Percentiles rank a stretch among this genome's conserved stretches.
phyloP scores from a whole-genome alignment of 1,284 basidiomycete species.

The Moesziomyces parantarcticus region DNA sequence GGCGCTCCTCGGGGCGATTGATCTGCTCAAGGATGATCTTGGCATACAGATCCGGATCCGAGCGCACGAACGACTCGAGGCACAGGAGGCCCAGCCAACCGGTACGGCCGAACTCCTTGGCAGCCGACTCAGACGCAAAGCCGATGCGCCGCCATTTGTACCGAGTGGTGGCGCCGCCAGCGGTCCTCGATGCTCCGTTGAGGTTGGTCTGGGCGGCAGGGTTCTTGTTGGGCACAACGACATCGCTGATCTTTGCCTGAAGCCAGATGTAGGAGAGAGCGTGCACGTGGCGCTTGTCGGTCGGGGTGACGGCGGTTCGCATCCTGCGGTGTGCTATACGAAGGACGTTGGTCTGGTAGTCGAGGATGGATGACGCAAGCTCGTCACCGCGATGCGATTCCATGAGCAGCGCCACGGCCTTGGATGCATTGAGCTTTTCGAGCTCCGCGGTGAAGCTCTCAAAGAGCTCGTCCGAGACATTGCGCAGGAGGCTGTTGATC shows the following conservation, averaged over 20 bases:
- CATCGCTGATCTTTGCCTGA: constrained; percentile 56
- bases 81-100: constrained; percentile 78
- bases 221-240: constrained; percentile 72
- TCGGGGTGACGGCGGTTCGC: constrained; percentile 74
- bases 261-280: constrained; percentile 63
- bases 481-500: constrained; percentile 86
- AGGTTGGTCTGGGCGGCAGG: constrained; percentile 70
- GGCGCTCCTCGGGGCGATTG: constrained; percentile 78
- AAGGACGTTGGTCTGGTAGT: constrained; percentile 89
- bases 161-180: constrained; percentile 68
- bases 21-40: constrained; percentile 88
- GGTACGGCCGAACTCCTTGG: constrained; percentile 82
- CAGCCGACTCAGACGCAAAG: constrained; percentile 81
- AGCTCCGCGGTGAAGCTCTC: constrained; percentile 81
- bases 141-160: constrained; percentile 83
- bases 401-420: constrained; percentile 75
- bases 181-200: constrained; percentile 67
- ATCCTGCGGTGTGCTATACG: constrained; percentile 84
- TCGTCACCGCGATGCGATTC: constrained; percentile 86
- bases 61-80: constrained; percentile 78
- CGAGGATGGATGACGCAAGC: constrained; percentile 83
- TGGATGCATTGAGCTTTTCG: constrained; percentile 82
- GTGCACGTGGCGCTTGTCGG: constrained; percentile 58
- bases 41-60: constrained; percentile 82
- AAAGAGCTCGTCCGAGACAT: constrained; percentile 80